Percentiles rank a stretch among this genome's conserved stretches.
Evolutionary conservation across 106 monocot species (phyloP).

Genomic region (Dioscorea zingiberensis): DNA sequence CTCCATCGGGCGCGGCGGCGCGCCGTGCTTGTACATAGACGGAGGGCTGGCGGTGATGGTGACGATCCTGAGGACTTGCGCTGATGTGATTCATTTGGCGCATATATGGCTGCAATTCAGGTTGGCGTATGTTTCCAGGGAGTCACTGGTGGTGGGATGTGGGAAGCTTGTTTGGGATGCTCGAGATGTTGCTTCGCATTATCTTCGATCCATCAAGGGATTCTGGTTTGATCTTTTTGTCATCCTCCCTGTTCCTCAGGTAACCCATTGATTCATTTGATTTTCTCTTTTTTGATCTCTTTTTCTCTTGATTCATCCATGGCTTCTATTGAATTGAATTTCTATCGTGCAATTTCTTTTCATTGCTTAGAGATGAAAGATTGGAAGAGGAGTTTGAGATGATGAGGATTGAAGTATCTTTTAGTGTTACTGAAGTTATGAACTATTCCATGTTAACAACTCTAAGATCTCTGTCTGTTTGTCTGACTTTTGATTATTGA

Average conservation of each 20-base stretch:
- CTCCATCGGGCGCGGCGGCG: conserved; percentile 37
- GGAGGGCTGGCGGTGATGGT: conserved; percentile 33
- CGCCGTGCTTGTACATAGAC: conserved; percentile 57
- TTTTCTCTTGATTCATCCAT: no score
- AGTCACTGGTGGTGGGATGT: conserved; percentile 84
- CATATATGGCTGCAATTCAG: conserved; percentile 73
- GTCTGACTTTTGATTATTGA: no score
- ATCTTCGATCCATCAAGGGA: conserved; percentile 39
- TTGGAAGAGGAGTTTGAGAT: no score
- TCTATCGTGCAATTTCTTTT: no score
- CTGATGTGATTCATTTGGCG: conserved; percentile 43
- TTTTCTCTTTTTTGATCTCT: no score
- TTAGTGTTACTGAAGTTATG: no score
- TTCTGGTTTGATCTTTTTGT: conserved; percentile 89
- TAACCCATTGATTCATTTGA: no score
- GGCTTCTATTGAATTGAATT: no score
- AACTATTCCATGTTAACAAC: no score
- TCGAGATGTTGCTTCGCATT: conserved; percentile 53
- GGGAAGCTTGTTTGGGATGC: conserved; percentile 93
- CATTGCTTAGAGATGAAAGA: no score
- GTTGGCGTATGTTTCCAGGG: conserved; percentile 79
- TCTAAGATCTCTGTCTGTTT: no score
- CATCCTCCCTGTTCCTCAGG: conserved; percentile 77
- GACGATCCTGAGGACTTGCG: conserved; percentile 51
- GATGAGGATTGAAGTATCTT: no score